Evolutionary conservation across 768 basidiomycete species (phyloP), one percentile per base, ranked within the genome.

Genomic region (Coprinellus aureogranulatus): DNA sequence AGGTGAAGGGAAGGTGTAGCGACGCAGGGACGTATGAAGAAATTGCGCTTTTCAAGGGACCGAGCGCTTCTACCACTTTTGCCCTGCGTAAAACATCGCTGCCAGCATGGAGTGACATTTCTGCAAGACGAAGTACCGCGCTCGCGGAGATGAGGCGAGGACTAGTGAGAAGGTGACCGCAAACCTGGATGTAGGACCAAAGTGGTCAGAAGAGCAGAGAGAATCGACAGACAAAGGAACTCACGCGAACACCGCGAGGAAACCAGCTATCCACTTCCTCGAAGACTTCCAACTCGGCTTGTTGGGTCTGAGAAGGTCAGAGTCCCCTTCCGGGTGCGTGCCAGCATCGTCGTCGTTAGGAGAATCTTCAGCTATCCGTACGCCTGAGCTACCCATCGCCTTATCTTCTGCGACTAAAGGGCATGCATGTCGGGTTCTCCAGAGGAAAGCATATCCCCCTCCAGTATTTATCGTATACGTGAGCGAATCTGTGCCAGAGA

Each of bases 381-480:
- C n/a, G n/a, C n/a, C n/a, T n/a, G n/a, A n/a, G n/a, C 45, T 41
- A 26, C 12, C 18, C 52, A 55, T 28, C 54, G 16, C n/a, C n/a
- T n/a, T n/a, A n/a, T n/a, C n/a, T n/a, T 34, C 34, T 34, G 34
- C 14, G 34, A 34, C 50, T 18, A 37, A 54, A 11, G 70, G 70
- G 30, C 72, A 73, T 16, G 63, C 72, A 55, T 70, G 60, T 45
- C 59, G 67, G 31, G 69, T 70, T 9, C 53, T 53, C 72, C 69
- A 70, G 20, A 48, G 37, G 46, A 72, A 67, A 10, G 61, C 28
- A 49, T 11, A 49, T 30, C 11, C n/a, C 28, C 48, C 45, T 46
- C 25, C 45, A 25, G 25, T 12, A 14, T 26, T 46, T 25, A 23
- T 20, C 8, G 45, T 20, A 14, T 34, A 34, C 8, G 34, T 6